Evolutionary conservation across 129 eudicot species (phyloP).

Genomic region (Lactuca sativa): DNA sequence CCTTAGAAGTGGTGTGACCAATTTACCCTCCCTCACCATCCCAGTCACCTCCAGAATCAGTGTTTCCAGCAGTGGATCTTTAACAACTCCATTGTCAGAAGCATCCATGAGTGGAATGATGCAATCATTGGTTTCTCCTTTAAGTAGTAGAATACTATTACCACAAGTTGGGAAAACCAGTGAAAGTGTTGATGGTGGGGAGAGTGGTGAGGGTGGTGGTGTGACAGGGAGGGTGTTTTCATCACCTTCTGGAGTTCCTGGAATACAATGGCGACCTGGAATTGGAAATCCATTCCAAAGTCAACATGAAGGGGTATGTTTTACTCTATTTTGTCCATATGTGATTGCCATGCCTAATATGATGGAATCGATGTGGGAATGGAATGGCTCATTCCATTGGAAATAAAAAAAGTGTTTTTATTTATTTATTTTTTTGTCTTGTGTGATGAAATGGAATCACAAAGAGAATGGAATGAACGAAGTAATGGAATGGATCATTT

Average conservation of each 20-base stretch:
- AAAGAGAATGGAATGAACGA: too few species aligned
- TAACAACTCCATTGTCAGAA: conserved; percentile 49
- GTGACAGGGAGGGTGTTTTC: conserved; percentile 54
- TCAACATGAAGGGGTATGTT: conserved; percentile 59
- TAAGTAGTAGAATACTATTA: conserved; percentile 51
- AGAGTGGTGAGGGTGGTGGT: conserved; percentile 49
- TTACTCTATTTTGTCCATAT: conserved; percentile 8
- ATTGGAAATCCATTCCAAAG: conserved; percentile 73
- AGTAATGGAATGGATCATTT: too few species aligned
- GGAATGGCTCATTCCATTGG: too few species aligned
- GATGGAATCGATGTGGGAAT: too few species aligned
- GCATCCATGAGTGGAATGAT: conserved; percentile 47
- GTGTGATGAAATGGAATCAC: too few species aligned
- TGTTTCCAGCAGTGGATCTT: conserved; percentile 44
- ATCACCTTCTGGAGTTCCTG: conserved; percentile 56
- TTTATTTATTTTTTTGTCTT: too few species aligned
- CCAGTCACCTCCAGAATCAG: conserved; percentile 46
- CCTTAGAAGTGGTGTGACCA: conserved; percentile 47
- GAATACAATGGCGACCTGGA: conserved; percentile 92
- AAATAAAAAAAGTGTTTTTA: too few species aligned
- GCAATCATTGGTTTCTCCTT: conserved; percentile 48
- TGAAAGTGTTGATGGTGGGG: conserved; percentile 43
- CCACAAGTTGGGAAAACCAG: conserved; percentile 46
- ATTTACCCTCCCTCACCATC: conserved; percentile 40
- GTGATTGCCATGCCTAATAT: not conserved